These are phyloP conservation scores for Arthrobotrys entomopaga DNA, from an alignment of 2,329 filamentous ascomycete species.

Conservation along the genomic window DNA sequence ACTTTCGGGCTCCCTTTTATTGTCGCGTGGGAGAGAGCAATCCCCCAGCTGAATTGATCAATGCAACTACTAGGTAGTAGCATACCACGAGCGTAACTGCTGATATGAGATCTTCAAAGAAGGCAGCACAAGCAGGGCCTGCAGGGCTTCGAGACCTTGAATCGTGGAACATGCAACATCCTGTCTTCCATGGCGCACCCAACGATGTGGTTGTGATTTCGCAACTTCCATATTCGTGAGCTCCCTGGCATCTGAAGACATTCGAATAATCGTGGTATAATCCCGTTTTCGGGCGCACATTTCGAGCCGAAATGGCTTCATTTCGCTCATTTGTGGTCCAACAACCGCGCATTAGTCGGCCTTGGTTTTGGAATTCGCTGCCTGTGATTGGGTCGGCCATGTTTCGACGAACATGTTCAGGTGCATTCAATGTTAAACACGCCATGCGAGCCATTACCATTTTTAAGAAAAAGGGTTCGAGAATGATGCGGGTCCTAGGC, in stretches of 20 bases:
- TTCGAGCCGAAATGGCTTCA: constrained; percentile 42
- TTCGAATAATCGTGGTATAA: constrained; percentile 32
- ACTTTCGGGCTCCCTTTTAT: constrained; percentile 40
- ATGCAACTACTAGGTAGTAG: neutral
- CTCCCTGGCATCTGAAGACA: constrained; percentile 38
- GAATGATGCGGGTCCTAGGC: constrained; percentile 36
- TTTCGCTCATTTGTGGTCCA: constrained; percentile 40
- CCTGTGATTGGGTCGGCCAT: constrained; percentile 21
- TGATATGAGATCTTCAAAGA: constrained; percentile 23
- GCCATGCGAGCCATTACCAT: constrained; percentile 46
- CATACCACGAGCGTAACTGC: constrained; percentile 1
- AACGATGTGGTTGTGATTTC: constrained; percentile 48
- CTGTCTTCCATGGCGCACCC: constrained; percentile 40
- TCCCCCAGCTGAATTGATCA: neutral
- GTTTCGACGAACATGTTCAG: constrained; percentile 9
- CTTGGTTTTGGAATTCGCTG: neutral
- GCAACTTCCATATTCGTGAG: constrained; percentile 46
- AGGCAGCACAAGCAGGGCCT: constrained; percentile 54
- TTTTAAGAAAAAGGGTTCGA: constrained; percentile 38
- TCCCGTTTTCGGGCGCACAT: constrained; percentile 48
- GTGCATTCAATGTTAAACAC: neutral
- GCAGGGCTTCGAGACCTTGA: constrained; percentile 31
- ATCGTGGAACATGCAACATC: constrained; percentile 52
- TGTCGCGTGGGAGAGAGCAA: constrained; percentile 3
- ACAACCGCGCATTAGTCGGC: constrained; percentile 22